A percentile compares a stretch with the other conserved stretches of the same genome.
phyloP scores from a whole-genome alignment of 2,329 filamentous ascomycete species.

The Penicillium freii region DNA sequence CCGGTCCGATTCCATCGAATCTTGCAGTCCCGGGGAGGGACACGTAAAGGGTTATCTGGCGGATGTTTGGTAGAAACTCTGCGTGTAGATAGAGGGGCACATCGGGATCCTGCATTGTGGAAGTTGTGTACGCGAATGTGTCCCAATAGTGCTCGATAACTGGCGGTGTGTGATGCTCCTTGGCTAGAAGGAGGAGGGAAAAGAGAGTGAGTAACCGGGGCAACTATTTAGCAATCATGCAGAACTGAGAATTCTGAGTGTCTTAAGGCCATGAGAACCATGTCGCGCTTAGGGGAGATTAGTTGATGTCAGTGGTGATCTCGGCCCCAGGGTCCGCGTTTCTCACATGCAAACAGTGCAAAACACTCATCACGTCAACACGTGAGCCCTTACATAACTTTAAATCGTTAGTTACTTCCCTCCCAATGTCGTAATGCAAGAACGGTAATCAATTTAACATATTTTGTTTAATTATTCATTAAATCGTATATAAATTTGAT shows the following conservation, averaged over 20 bases:
- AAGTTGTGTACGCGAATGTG: not conserved
- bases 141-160: not conserved
- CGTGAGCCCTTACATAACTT: not conserved
- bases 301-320: not conserved
- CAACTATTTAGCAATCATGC: not conserved
- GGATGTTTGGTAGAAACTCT: conserved; percentile 60
- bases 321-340: not conserved
- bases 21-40: conserved; percentile 39
- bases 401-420: not conserved
- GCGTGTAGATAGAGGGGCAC: conserved; percentile 51
- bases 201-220: not conserved
- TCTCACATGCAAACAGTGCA: conserved; percentile 13
- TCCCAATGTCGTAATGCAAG: not conserved
- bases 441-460: not conserved
- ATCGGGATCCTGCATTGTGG: conserved; percentile 11
- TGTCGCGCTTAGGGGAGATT: not conserved
- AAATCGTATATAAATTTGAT: not conserved
- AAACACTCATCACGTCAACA: not conserved
- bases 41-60: conserved; percentile 58
- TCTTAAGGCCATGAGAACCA: not conserved
- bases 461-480: not conserved
- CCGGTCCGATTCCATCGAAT: conserved; percentile 13
- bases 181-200: not conserved
- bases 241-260: not conserved
- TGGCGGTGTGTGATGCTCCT: not conserved